Evolutionary conservation across 495 filamentous ascomycete species (phyloP), one percentile per base, ranked within the genome.

Genomic region (Neurospora cerealis): DNA sequence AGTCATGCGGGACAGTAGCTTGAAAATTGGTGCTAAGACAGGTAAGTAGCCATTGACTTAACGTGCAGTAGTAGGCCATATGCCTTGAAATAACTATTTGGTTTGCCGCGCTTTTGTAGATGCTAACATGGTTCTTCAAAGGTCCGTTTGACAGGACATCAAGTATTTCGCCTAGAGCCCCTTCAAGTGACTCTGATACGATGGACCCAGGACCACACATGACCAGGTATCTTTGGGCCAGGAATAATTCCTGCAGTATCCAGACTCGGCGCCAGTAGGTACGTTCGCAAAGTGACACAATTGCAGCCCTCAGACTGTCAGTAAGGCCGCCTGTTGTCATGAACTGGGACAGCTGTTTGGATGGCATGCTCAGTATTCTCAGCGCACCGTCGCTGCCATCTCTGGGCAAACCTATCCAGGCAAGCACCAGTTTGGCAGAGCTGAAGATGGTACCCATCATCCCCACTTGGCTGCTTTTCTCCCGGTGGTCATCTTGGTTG

Each of bases 11-110:
- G 54, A 62, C 13, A 2, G 54, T 62, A 32, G 54, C 54, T 32
- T 32, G 13, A 5, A 17, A 17, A 32, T 62, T 62, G 54, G 2
- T 2, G 0, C 0, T 0, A 4, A 62, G 11, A 17, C 0, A 8
- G 13, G 15, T 0, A 60, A 2, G 5, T 15, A 60, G 11, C 54
- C 54, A 62, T 62, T 13, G 24, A 0, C 0, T 0, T 8, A 62
- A 62, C 11, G 54, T 32, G 13, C 2, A 62, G 2, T 15, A 7
- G 1, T 2, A 3, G 4, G 4, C 1, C 15, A 17, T 6, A 2
- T 2, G 0, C 54, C 1, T 62, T 7, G 21, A 1, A 15, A 32
- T 0, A 17, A 62, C 0, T 7, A 62, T 6, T 5, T 5, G 0
- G 1, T 24, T 1, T 54, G 46, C 46, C 46, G 21, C 10, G 54